A percentile compares a stretch with the other conserved stretches of the same genome.
phyloP scores from a whole-genome alignment of 139 green algal species.

The Coccomyxa sp. region DNA sequence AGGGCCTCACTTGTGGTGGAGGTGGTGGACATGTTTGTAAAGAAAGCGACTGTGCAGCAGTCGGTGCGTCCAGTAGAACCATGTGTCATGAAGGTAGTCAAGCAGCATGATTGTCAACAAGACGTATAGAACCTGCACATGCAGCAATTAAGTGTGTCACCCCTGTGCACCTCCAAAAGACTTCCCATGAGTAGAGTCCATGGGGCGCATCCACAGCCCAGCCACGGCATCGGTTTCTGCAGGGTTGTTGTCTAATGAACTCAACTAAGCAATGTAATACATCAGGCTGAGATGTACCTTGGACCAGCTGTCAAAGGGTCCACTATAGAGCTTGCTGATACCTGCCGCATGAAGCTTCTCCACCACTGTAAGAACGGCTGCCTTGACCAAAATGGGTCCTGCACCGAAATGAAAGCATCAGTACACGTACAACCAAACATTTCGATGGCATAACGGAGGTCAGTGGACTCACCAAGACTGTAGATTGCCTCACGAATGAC shows the following conservation, averaged over 20 bases:
- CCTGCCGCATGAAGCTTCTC: constrained; percentile 56
- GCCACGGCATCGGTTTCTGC: no score
- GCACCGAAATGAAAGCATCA: neutral
- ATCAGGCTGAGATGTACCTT: no score
- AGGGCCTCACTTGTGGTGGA: constrained; percentile 69
- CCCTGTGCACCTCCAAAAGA: no score
- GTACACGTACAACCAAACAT: neutral
- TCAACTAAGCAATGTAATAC: no score
- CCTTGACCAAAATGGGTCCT: constrained; percentile 78
- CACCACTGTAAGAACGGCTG: constrained; percentile 60
- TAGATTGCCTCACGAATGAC: constrained; percentile 49
- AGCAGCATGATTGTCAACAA: constrained; percentile 44
- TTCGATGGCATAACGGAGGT: neutral
- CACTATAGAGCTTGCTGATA: constrained; percentile 48
- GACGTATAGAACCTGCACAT: constrained; percentile 45
- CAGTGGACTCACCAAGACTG: constrained; percentile 45
- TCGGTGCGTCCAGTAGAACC: constrained; percentile 91
- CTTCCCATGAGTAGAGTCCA: no score
- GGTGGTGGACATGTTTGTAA: constrained; percentile 69
- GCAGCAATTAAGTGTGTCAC: no score
- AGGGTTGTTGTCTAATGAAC: no score
- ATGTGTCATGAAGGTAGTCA: constrained; percentile 82
- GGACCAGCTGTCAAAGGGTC: neutral
- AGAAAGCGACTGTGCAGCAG: constrained; percentile 78
- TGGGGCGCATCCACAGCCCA: no score